These are phyloP conservation scores for Lactifluus subvellereus DNA, from an alignment of 768 basidiomycete species.

Conservation along the genomic window DNA sequence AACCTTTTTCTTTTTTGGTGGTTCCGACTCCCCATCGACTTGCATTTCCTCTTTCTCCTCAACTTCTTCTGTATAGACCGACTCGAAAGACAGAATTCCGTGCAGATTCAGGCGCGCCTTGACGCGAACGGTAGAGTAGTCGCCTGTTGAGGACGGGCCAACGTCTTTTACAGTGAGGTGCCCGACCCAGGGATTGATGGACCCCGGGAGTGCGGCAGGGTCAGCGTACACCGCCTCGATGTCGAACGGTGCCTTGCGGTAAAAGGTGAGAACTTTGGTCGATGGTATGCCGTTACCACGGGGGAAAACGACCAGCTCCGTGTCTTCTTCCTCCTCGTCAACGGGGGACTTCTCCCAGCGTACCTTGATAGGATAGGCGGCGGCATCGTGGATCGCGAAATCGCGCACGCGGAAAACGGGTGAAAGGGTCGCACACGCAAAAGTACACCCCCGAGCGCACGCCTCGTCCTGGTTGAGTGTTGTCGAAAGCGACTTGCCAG, in stretches of 20 bases:
- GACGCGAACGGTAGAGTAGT: constrained; percentile 79
- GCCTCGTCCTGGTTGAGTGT: constrained; percentile 99
- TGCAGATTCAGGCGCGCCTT: constrained; percentile 85
- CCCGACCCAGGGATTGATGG: constrained; percentile 80
- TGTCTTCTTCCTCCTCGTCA: constrained; percentile 87
- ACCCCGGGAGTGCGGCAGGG: constrained; percentile 62
- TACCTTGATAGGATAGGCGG: constrained; percentile 85
- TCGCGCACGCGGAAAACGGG: constrained; percentile 98
- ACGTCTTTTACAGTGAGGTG: constrained; percentile 79
- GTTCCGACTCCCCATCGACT: constrained; percentile 42
- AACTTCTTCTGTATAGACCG: constrained; percentile 76
- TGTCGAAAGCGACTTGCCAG: constrained; percentile 75
- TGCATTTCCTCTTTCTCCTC: constrained; percentile 74
- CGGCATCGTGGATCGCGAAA: constrained; percentile 83
- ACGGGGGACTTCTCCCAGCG: constrained; percentile 71
- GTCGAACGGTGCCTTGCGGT: constrained; percentile 82
- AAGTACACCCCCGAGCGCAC: constrained; percentile 91
- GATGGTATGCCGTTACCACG: constrained; percentile 81
- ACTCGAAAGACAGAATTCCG: constrained; percentile 83
- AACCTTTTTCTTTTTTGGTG: constrained; percentile 81
- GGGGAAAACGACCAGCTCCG: constrained; percentile 87
- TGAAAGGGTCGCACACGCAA: constrained; percentile 94
- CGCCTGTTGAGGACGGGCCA: constrained; percentile 61
- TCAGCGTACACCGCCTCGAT: constrained; percentile 84
- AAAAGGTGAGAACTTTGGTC: constrained; percentile 94